phyloP scores from a whole-genome alignment of 495 filamentous ascomycete genomes.

The Endocarpon pusillum region DNA sequence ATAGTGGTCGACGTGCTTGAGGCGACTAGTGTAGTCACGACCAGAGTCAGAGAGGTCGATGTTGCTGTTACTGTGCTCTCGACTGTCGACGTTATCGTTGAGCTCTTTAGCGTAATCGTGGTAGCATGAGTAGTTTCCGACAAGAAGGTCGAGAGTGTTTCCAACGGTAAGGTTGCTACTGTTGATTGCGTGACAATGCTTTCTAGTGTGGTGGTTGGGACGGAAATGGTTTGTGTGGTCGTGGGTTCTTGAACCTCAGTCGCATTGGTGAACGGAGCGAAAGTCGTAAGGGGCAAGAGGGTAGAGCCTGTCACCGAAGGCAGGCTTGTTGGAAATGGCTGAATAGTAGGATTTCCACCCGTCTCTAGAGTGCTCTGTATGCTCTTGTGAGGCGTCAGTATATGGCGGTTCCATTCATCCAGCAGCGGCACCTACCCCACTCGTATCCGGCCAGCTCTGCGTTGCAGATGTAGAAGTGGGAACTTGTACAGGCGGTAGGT shows the following conservation, averaged over 20 bases:
- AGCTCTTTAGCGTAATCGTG: background rate
- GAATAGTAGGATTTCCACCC: conserved; percentile 23
- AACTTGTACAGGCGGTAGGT: too few relatives aligned
- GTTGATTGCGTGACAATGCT: conserved; percentile 9
- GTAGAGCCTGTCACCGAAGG: conserved; percentile 4
- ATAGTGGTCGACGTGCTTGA: background rate
- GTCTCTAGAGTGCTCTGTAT: conserved; percentile 22
- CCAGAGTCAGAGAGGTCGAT: background rate
- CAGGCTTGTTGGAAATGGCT: conserved; percentile 18
- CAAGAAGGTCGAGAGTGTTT: conserved; percentile 4
- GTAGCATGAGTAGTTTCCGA: background rate
- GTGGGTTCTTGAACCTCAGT: conserved; percentile 4
- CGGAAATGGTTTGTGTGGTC: conserved; percentile 2
- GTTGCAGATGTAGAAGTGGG: conserved; percentile 13
- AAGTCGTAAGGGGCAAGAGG: conserved; percentile 5
- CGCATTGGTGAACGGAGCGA: conserved; percentile 4
- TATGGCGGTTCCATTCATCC: background rate
- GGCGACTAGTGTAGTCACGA: conserved; percentile 3
- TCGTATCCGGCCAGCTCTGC: conserved; percentile 12
- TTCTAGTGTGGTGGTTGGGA: conserved; percentile 4
- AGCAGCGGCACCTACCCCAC: conserved; percentile 18
- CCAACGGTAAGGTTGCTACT: conserved; percentile 4
- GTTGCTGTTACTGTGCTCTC: conserved; percentile 9
- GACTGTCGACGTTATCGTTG: conserved; percentile 11
- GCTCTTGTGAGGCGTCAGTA: background rate